Base-by-base conservation (phyloP, 1,139 yeast genomes). In the Pichia terricola region DNA sequence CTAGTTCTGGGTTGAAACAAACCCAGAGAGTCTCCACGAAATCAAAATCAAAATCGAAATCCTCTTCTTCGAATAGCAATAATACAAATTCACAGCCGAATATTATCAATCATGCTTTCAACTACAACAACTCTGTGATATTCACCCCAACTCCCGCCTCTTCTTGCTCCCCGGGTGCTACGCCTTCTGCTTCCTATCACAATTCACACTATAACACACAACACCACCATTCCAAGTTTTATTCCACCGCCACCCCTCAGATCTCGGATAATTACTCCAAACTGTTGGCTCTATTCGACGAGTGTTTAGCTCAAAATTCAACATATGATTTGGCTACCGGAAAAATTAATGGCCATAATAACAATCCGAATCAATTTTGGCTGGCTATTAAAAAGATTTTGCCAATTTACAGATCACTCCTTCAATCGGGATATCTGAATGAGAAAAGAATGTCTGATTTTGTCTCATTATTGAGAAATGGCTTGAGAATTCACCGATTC, bases 391-490 rank as follows among this genome's bases (percentile, higher is more conserved):
- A 65, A 40, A 66, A 63, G 46, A 70, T 74, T 6, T 67, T 73
- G 72, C 69, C 67, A 5, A 52, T 73, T 10, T 74, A 74, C 46
- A 66, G 68, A 34, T 72, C 68, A 25, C 54, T 73, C 37, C 56
- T 65, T 37, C 62, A 63, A 9, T 66, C 73, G 0, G 73, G 74
- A 25, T 76, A 70, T 50, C 58, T 72, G 42, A 64, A 63, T 45
- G 61, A 66, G 31, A 63, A 59, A 42, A 57, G 75, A 50, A 67
- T 70, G 38, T 64, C 72, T 10, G 62, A 65, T 38, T 55, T 72
- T 40, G 66, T 72, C 28, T 71, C 72, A 41, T 54, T 73, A 9
- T 55, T 74, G 33, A 73, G 75, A 51, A 72, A 72, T 43, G 77
- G 75, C 4, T 57, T 74, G 37, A 67, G 77, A 57, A 70, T 72